Base-by-base conservation (phyloP, 2,329 filamentous ascomycete genomes). In the Fusarium subtropicale region DNA sequence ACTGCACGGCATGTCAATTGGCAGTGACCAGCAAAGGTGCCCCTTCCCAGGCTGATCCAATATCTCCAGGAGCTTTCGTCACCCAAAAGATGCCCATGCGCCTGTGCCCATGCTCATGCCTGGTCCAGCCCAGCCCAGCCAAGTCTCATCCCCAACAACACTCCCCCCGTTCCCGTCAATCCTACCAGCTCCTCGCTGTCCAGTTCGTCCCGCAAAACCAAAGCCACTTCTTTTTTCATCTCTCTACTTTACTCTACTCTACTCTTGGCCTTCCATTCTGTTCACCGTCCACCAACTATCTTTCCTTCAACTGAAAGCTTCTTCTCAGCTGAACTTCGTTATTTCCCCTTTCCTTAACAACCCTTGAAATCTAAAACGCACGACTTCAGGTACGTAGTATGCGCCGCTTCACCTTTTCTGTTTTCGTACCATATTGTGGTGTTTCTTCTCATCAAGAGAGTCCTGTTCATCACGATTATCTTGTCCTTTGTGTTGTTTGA, bases 31-130 rank as follows among this genome's bases (percentile, higher is more conserved):
- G 44, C 20, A 52, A 59, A 56, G 42, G 26, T 64, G 59, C 50
- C 60, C 59, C 59, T 63, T 62, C 60, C 53, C 34, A 51, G 48
- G 33, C 15, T 34, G 48, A 51, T 51, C 48, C 48, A 44, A 41
- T 71, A 71, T 72, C 75, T 76, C 76, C 75, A 68, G 71, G 22
- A 69, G 75, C 75, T 78, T 77, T 76, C 75, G 73, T 75, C 76
- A 75, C 74, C 67, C 74, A 66, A 60, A 71, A 71, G 73, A 72
- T 72, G 72, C 68, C 39, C 22, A 42, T 42, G 39, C 39, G 22
- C 10, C 38, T 20, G 22, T 41, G 38, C 22, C 41, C 16, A 44
- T 26, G 39, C 22, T 16, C 33, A 36, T 36, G 38, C 38, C 38
- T 18, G 15, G 69, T 67, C 71, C 72, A 66, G 72, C 72, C 58